A percentile compares a stretch with the other conserved stretches of the same genome.
Conservation (phyloP, 164 flowering plant species). For the Piper longum region DNA sequence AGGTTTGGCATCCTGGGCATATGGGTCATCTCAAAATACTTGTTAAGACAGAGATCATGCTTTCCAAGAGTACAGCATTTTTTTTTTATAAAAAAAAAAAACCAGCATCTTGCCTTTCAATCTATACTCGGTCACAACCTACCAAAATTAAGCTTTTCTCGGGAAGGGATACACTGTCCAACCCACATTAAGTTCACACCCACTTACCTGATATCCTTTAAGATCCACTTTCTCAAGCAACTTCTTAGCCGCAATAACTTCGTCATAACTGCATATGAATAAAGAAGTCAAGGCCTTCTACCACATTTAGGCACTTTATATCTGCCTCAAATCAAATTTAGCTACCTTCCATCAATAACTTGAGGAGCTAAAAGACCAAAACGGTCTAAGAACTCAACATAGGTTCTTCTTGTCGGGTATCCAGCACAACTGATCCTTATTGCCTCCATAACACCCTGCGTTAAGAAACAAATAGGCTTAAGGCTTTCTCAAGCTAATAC, state of each 20-base stretch:
- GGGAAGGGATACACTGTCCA: too few relatives aligned
- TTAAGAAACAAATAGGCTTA: not conserved
- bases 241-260: conserved; percentile 55
- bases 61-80: too few relatives aligned
- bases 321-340: not conserved
- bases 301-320: conserved; percentile 3
- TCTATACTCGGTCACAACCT: too few relatives aligned
- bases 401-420: conserved; percentile 79
- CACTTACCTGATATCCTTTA: conserved; percentile 76
- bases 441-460: conserved; percentile 98
- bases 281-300: not conserved
- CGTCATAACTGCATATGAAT: conserved; percentile 47
- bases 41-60: too few relatives aligned
- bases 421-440: conserved; percentile 98
- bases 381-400: conserved; percentile 75
- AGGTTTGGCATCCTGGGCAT: too few relatives aligned
- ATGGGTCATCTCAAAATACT: too few relatives aligned
- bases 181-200: not conserved
- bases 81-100: too few relatives aligned
- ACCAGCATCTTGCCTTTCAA: too few relatives aligned
- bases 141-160: too few relatives aligned
- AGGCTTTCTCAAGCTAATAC: not conserved
- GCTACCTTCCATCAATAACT: conserved; percentile 71
- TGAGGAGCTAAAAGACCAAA: conserved; percentile 84
- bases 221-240: conserved; percentile 74